A percentile compares a stretch with the other conserved stretches of the same genome.
These are phyloP conservation scores for Vitis cinerea DNA, from an alignment of 164 flowering plant species.

Conservation along the genomic window DNA sequence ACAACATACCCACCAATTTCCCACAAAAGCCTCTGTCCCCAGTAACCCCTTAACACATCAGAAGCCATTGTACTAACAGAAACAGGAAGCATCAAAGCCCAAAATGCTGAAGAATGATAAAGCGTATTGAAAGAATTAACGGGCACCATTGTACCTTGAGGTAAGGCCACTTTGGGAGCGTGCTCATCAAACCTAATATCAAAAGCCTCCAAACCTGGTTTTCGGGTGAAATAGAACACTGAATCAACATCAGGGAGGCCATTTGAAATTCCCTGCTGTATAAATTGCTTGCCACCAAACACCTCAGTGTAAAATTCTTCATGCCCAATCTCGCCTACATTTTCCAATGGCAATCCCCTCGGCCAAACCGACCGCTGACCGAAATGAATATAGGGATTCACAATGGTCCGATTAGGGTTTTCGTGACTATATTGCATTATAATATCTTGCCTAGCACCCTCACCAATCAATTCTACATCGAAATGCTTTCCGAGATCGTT, in stretches of 20 bases:
- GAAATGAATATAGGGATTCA: slow-evolving; percentile 92
- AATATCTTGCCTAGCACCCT: slow-evolving; percentile 69
- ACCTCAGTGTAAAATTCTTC: slow-evolving; percentile 93
- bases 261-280: slow-evolving; percentile 93
- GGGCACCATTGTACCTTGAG: slow-evolving; percentile 95
- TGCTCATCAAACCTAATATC: slow-evolving; percentile 83
- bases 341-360: slow-evolving; percentile 90
- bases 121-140: slow-evolving; percentile 88
- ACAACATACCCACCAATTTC: slow-evolving; percentile 89
- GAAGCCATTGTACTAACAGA: slow-evolving; percentile 97
- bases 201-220: slow-evolving; percentile 71
- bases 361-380: slow-evolving; percentile 99
- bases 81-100: slow-evolving; percentile 98
- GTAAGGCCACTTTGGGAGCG: slow-evolving; percentile 93
- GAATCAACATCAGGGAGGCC: slow-evolving; percentile 99
- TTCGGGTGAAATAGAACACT: slow-evolving; percentile 91
- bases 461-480: slow-evolving; percentile 85
- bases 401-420: slow-evolving; percentile 73
- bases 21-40: slow-evolving; percentile 98
- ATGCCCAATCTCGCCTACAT: slow-evolving; percentile 81
- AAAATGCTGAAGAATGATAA: slow-evolving; percentile 86
- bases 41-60: slow-evolving; percentile 92
- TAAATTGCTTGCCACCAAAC: slow-evolving; percentile 87
- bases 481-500: slow-evolving; percentile 86
- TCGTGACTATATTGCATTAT: slow-evolving; percentile 88